Conservation (phyloP, 495 filamentous ascomycete species). For the Schizothecium vesticola region DNA sequence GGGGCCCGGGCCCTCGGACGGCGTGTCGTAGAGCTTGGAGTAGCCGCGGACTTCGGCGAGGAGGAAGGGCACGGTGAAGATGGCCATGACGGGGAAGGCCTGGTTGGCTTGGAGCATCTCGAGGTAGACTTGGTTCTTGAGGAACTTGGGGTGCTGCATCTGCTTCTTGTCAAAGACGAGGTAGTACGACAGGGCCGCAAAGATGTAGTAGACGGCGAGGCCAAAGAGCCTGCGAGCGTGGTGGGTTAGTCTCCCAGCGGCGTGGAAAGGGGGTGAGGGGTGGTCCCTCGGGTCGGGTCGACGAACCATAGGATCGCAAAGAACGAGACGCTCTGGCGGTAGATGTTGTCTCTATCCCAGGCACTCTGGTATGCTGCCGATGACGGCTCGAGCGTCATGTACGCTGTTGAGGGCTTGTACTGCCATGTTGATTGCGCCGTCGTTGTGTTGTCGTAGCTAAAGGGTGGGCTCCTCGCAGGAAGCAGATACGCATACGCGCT, state of each 20-base stretch:
- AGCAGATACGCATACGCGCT: conserved; percentile 62
- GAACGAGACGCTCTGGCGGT: conserved; percentile 68
- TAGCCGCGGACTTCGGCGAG: conserved; percentile 78
- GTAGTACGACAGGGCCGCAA: conserved; percentile 75
- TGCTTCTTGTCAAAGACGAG: conserved; percentile 93
- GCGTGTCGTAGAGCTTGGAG: conserved; percentile 77
- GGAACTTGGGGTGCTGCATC: conserved; percentile 87
- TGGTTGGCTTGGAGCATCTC: conserved; percentile 76
- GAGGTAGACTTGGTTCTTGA: conserved; percentile 84
- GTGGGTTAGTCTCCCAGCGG: background rate
- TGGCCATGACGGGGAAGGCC: conserved; percentile 75
- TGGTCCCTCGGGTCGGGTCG: background rate
- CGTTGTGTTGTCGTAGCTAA: conserved; percentile 28
- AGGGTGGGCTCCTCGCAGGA: conserved; percentile 53
- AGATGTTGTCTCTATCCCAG: conserved; percentile 75
- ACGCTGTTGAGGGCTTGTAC: conserved; percentile 68
- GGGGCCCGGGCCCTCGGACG: conserved; percentile 62
- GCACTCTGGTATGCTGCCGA: conserved; percentile 76
- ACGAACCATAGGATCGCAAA: conserved; percentile 82
- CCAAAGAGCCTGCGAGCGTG: conserved; percentile 68
- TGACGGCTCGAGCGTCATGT: conserved; percentile 64
- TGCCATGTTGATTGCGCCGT: conserved; percentile 44
- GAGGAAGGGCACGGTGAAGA: conserved; percentile 80
- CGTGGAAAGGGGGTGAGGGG: background rate
- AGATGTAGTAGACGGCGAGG: conserved; percentile 75